Percentiles rank a stretch among this genome's conserved stretches.
phyloP scores from a whole-genome alignment of 2,329 filamentous ascomycete genomes.

The Lachnellula suecica region DNA sequence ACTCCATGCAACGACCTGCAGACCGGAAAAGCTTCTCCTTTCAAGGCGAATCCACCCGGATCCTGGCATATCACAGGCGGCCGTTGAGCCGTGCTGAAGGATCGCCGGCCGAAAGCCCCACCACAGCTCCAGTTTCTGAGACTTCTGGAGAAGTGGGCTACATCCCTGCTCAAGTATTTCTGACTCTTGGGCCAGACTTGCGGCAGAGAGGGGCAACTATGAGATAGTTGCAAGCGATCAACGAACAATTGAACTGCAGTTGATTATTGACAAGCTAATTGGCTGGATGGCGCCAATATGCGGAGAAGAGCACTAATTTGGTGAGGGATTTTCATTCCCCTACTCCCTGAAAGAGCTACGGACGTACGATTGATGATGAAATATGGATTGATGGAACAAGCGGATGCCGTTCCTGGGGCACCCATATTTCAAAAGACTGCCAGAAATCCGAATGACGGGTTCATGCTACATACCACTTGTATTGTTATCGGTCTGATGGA shows the following conservation, averaged over 20 bases:
- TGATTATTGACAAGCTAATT: not conserved
- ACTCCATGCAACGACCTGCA: not conserved
- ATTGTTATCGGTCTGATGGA: not conserved
- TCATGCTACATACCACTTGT: not conserved
- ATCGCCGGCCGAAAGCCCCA: not conserved
- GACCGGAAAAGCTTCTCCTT: not conserved
- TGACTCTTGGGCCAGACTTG: not conserved
- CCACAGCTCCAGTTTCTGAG: not conserved
- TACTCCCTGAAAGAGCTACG: no score
- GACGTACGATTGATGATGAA: no score
- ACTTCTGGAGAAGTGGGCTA: constrained; percentile 4
- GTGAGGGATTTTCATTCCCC: not conserved
- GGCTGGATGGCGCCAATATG: not conserved
- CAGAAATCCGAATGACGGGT: not conserved
- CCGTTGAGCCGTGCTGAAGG: not conserved
- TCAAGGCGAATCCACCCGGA: not conserved
- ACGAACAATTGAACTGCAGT: no score
- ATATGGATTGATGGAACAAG: no score
- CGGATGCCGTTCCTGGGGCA: no score
- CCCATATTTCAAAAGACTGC: no score
- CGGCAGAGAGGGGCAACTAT: not conserved
- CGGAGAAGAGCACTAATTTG: not conserved
- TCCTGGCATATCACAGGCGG: not conserved
- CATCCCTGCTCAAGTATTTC: not conserved
- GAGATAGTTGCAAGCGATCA: not conserved